Evolutionary conservation across 441 rosid species (phyloP).

Genomic region (Bruguiera hainesii): DNA sequence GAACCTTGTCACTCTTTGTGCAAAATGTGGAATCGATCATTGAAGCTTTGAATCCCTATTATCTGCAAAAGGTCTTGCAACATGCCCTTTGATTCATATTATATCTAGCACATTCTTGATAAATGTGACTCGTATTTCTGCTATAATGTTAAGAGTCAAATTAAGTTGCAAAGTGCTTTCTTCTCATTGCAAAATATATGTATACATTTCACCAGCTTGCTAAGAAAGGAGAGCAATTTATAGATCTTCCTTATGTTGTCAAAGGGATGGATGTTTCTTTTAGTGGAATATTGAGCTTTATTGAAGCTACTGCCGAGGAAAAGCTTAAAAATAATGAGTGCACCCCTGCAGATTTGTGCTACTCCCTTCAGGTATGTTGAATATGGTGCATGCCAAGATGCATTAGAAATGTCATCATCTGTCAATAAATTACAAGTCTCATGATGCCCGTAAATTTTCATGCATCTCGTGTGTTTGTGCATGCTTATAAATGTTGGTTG

Average conservation of each 20-base stretch:
- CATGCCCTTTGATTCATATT: neutral
- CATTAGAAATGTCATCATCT: too few relatives aligned
- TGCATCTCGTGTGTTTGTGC: neutral
- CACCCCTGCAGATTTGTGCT: slow-evolving; percentile 91
- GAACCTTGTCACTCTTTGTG: neutral
- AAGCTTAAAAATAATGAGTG: slow-evolving; percentile 81
- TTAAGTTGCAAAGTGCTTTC: slow-evolving; percentile 1
- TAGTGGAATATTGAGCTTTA: slow-evolving; percentile 89
- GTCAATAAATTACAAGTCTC: neutral
- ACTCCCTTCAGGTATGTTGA: slow-evolving; percentile 72
- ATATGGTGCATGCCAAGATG: too few relatives aligned
- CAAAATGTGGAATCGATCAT: neutral
- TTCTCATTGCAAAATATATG: slow-evolving; percentile 7
- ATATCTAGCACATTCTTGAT: neutral
- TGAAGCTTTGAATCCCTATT: neutral
- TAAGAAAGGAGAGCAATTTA: slow-evolving; percentile 84
- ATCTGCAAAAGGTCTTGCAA: neutral
- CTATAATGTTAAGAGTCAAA: slow-evolving; percentile 8
- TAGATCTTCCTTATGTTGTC: slow-evolving; percentile 87
- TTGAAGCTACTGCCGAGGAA: slow-evolving; percentile 76
- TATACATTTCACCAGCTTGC: slow-evolving; percentile 57
- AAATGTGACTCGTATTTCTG: slow-evolving; percentile 6
- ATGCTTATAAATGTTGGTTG: too few relatives aligned
- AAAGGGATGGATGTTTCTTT: slow-evolving; percentile 98
- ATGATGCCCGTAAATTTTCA: neutral